Percentiles rank a stretch among this genome's conserved stretches.
Evolutionary conservation across 179 eudicot genomes (phyloP).

Genomic region (Amaranthus tricolor): DNA sequence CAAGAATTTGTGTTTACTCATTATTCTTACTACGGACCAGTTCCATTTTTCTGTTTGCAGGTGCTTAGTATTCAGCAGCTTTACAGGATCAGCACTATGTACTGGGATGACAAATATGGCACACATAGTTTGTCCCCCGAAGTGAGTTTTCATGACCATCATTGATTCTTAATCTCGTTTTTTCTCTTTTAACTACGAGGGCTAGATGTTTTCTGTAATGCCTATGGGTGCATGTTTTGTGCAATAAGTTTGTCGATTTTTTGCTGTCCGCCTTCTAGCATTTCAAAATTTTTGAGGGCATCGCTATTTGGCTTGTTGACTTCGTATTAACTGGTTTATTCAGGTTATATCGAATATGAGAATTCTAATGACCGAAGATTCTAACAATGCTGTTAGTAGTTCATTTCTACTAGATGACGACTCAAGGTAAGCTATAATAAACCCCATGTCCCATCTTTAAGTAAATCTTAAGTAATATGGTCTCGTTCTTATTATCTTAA

Average conservation of each 20-base stretch:
- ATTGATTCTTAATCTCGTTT: too few species aligned
- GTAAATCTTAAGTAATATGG: too few species aligned
- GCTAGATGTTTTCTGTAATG: too few species aligned
- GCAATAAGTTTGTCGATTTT: too few species aligned
- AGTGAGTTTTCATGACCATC: constrained; percentile 44
- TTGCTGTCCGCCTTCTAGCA: too few species aligned
- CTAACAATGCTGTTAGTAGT: constrained; percentile 80
- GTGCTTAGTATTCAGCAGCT: constrained; percentile 91
- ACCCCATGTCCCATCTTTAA: too few species aligned
- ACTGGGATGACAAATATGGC: constrained; percentile 94
- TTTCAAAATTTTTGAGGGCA: too few species aligned
- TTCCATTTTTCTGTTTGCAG: constrained; percentile 38
- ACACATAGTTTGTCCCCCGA: constrained; percentile 81
- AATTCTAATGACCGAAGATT: constrained; percentile 84
- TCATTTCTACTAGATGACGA: constrained; percentile 89
- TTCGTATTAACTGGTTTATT: neutral
- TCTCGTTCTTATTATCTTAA: too few species aligned
- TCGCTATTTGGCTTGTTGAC: neutral
- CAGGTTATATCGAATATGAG: constrained; percentile 89
- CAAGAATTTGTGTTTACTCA: neutral
- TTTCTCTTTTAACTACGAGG: too few species aligned
- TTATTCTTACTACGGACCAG: constrained; percentile 29
- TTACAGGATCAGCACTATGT: constrained; percentile 92
- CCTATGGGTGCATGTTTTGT: too few species aligned
- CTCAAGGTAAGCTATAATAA: constrained; percentile 51